These are phyloP conservation scores for Erodium texanum DNA, from an alignment of 441 rosid genomes.

Conservation along the genomic window DNA sequence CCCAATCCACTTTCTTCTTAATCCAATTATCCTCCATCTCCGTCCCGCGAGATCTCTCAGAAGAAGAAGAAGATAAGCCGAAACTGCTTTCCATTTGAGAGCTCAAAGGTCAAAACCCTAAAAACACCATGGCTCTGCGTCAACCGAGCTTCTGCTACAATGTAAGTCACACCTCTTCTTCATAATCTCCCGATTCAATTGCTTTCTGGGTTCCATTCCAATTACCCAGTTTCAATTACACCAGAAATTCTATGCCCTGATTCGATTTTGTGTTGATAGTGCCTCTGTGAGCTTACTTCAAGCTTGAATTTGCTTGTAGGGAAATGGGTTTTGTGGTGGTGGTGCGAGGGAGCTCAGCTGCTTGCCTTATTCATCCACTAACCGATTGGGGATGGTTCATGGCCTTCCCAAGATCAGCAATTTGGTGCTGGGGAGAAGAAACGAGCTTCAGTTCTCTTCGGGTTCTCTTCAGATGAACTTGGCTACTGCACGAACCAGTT, in stretches of 20 bases:
- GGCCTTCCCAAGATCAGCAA: conserved; percentile 21
- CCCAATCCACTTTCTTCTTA: not conserved
- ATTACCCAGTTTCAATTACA: not conserved
- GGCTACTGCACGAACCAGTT: conserved; percentile 29
- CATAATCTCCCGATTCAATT: not conserved
- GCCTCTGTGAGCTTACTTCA: not conserved
- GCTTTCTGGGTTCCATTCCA: not conserved
- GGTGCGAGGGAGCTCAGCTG: too few relatives aligned
- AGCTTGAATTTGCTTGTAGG: conserved; percentile 22
- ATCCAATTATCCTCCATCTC: not conserved
- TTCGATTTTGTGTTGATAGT: not conserved
- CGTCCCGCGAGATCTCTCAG: not conserved
- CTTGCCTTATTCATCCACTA: conserved; percentile 26
- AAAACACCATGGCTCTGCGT: conserved; percentile 32
- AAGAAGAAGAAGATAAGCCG: not conserved
- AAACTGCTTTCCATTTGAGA: not conserved
- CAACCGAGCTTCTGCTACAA: conserved; percentile 33
- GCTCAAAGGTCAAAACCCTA: conserved; percentile 3
- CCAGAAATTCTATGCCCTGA: not conserved
- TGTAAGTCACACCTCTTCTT: conserved; percentile 27
- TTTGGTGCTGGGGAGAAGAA: conserved; percentile 17
- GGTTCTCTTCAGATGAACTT: conserved; percentile 18
- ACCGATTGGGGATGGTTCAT: conserved; percentile 24
- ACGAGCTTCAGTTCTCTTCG: conserved; percentile 2
- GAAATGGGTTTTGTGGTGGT: conserved; percentile 3